Evolutionary conservation across 2,329 filamentous ascomycete genomes (phyloP), one percentile per base, ranked within the genome.

Genomic region (Neocatenulostroma microsporum): DNA sequence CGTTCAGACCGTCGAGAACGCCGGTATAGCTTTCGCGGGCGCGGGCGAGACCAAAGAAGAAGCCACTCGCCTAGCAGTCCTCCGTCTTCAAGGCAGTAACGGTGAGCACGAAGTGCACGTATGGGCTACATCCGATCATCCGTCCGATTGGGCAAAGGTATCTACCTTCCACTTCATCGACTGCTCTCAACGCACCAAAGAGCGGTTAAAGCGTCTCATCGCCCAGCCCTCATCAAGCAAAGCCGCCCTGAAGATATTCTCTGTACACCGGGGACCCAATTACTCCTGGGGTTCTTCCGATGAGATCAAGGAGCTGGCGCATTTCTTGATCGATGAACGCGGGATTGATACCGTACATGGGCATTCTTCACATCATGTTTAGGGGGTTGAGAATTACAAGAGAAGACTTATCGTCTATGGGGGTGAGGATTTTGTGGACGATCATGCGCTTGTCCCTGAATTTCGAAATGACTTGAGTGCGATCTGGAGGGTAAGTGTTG

Each of bases 351-450:
- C 65, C 27, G 50, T 65, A 10, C 62, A 65, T 34, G 62, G 62
- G 0, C 62, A 64, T 30, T 64, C 60, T 5, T 57, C 58, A 21
- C 62, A 65, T 48, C 62, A 65, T 47, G 39, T 63, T 3, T 62
- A 65, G 45, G 62, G 62, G 1, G 61, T 63, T 3, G 62, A 65
- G 43, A 43, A 49, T 15, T 62, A 62, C 38, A 52, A 49, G 2
- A 55, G 57, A 0, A 57, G 50, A 30, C 27, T 63, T 8, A 57
- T 64, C 30, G 56, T 64, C 2, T 65, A 64, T 27, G 62, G 62
- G 0, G 64, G 62, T 40, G 62, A 62, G 1, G 62, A 64, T 42
- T 65, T 64, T 43, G 56, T 65, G n/a, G 61, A 65, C 46, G 62
- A 65, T 46, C 64, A 64, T 51, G 56, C 54, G 3, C 12, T 63